A percentile compares a stretch with the other conserved stretches of the same genome.
phyloP scores from a whole-genome alignment of 257 asterid genomes.

The Przewalskia tangutica region DNA sequence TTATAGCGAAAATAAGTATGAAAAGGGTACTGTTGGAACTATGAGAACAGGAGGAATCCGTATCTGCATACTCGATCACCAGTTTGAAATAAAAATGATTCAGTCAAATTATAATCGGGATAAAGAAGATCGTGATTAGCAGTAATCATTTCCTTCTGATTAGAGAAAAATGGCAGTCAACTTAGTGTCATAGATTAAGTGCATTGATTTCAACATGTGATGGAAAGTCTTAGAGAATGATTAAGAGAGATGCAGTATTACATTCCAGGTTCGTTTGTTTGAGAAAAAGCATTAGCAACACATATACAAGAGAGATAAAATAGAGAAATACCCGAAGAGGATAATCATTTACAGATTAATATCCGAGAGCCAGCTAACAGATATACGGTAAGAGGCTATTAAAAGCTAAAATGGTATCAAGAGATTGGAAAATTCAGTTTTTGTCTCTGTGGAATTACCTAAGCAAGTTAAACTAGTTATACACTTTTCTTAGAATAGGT shows the following conservation, averaged over 20 bases:
- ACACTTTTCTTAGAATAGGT: neutral
- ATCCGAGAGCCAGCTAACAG: neutral
- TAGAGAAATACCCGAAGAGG: neutral
- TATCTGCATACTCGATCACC: neutral
- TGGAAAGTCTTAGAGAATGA: neutral
- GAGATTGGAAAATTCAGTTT: neutral
- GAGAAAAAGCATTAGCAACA: neutral
- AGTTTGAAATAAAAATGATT: neutral
- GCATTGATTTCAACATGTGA: neutral
- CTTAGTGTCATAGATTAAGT: neutral
- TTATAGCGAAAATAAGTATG: neutral
- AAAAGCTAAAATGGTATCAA: neutral
- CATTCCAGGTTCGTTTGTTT: neutral
- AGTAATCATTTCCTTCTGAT: neutral
- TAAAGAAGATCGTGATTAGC: neutral
- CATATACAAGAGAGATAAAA: neutral
- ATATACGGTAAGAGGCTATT: neutral
- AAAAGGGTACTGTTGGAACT: neutral
- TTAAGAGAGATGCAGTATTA: neutral
- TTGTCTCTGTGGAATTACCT: neutral
- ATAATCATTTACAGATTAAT: neutral
- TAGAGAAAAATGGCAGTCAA: neutral
- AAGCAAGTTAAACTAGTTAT: neutral
- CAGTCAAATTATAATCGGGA: neutral
- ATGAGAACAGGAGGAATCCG: neutral